A percentile compares a stretch with the other conserved stretches of the same genome.
Evolutionary conservation across 257 asterid species (phyloP).

Genomic region (Perilla frutescens): DNA sequence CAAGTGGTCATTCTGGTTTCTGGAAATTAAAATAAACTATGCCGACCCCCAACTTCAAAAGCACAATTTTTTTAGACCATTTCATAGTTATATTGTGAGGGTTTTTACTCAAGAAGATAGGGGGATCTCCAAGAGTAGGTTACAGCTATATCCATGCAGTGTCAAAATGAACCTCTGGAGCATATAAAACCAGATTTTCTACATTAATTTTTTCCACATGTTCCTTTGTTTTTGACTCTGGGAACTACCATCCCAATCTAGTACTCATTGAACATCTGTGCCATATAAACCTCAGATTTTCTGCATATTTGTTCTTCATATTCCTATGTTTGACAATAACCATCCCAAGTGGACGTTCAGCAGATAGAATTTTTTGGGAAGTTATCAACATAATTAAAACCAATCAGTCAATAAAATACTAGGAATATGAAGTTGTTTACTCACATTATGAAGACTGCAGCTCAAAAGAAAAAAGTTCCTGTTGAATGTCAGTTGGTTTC

Average conservation of each 20-base stretch:
- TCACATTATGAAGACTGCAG: conserved; percentile 54
- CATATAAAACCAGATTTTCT: conserved; percentile 15
- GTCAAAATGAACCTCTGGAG: neutral
- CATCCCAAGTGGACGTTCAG: neutral
- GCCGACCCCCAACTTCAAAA: neutral
- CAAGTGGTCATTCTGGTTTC: neutral
- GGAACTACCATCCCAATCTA: neutral
- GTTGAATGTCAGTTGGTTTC: conserved; percentile 77
- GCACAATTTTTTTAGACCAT: neutral
- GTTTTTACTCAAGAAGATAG: neutral
- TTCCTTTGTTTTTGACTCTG: neutral
- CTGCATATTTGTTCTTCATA: neutral
- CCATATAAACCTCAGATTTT: conserved; percentile 5
- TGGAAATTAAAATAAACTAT: conserved; percentile 13
- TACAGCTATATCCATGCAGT: conserved; percentile 14
- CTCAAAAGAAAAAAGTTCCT: conserved; percentile 70
- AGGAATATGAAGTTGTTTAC: conserved; percentile 34
- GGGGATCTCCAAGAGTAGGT: conserved; percentile 8
- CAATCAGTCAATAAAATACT: conserved; percentile 6
- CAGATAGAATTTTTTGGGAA: neutral
- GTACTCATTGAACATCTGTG: neutral
- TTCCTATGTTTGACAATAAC: conserved; percentile 2
- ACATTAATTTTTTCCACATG: neutral
- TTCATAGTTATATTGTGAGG: neutral
- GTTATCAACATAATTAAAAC: neutral